Evolutionary conservation across 805 yeast species (phyloP).

Genomic region (Saturnispora zaruensis): DNA sequence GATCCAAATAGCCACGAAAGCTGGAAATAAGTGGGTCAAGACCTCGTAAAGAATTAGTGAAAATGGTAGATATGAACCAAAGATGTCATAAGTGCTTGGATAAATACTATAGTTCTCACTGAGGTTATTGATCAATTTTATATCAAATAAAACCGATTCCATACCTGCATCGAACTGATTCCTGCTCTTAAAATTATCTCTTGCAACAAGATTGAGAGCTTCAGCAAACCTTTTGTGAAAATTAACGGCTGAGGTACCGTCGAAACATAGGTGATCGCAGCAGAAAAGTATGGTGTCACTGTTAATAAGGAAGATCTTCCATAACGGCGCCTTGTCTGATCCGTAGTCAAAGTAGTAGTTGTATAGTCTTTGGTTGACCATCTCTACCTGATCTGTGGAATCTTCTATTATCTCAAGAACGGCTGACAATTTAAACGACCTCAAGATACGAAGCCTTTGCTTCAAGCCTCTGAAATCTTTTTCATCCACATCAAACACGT

Average conservation of each 20-base stretch:
- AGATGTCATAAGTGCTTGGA: slow-evolving; percentile 3
- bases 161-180: not conserved
- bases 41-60: not conserved
- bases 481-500: not conserved
- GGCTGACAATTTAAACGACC: slow-evolving; percentile 10
- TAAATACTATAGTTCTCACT: not conserved
- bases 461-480: not conserved
- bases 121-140: not conserved
- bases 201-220: not conserved
- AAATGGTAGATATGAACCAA: not conserved
- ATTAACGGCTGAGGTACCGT: slow-evolving; percentile 27
- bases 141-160: slow-evolving; percentile 4
- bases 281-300: slow-evolving; percentile 13
- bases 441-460: not conserved
- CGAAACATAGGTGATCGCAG: slow-evolving; percentile 29
- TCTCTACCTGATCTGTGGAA: not conserved
- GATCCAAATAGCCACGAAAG: not conserved
- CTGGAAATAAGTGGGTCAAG: slow-evolving; percentile 7
- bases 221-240: slow-evolving; percentile 24
- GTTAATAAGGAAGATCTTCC: slow-evolving; percentile 14
- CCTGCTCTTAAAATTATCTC: not conserved
- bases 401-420: slow-evolving; percentile 16
- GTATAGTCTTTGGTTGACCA: slow-evolving; percentile 5
- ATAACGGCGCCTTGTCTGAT: slow-evolving; percentile 10
- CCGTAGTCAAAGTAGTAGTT: not conserved